These are phyloP conservation scores for Teratosphaeriaceae sp. DNA, from an alignment of 2,329 filamentous ascomycete genomes.

Conservation along the genomic window DNA sequence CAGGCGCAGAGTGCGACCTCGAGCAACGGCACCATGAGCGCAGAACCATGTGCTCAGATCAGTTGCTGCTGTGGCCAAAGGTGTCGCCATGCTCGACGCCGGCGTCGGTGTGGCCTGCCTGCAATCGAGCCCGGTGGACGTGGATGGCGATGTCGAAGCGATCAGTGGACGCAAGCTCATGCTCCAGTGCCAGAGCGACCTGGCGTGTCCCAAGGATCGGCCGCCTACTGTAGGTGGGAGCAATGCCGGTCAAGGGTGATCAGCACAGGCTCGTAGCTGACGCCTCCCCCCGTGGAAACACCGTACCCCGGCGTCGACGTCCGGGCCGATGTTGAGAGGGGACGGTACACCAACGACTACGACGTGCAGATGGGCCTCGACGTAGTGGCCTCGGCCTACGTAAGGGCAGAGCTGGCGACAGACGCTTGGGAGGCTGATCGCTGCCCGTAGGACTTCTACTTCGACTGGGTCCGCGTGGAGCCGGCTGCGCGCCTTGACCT, in stretches of 20 bases:
- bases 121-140: slow-evolving; percentile 31
- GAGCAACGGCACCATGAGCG: background rate
- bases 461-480: background rate
- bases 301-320: slow-evolving; percentile 34
- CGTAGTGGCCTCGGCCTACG: slow-evolving; percentile 29
- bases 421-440: background rate
- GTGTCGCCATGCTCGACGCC: background rate
- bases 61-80: background rate
- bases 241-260: too few species aligned
- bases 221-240: too few species aligned
- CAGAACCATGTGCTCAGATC: slow-evolving; percentile 2
- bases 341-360: slow-evolving; percentile 33
- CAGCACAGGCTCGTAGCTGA: too few species aligned
- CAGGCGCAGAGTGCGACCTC: background rate
- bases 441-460: background rate
- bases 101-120: slow-evolving; percentile 22
- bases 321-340: slow-evolving; percentile 23
- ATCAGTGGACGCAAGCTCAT: slow-evolving; percentile 31
- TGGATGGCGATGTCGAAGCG: slow-evolving; percentile 25
- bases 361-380: slow-evolving; percentile 34
- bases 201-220: slow-evolving; percentile 34
- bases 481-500: slow-evolving; percentile 4
- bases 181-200: slow-evolving; percentile 33
- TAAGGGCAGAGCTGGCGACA: slow-evolving; percentile 31
- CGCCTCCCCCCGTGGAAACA: too few species aligned